phyloP scores from a whole-genome alignment of 768 basidiomycete species.

The Lentinula aciculospora region DNA sequence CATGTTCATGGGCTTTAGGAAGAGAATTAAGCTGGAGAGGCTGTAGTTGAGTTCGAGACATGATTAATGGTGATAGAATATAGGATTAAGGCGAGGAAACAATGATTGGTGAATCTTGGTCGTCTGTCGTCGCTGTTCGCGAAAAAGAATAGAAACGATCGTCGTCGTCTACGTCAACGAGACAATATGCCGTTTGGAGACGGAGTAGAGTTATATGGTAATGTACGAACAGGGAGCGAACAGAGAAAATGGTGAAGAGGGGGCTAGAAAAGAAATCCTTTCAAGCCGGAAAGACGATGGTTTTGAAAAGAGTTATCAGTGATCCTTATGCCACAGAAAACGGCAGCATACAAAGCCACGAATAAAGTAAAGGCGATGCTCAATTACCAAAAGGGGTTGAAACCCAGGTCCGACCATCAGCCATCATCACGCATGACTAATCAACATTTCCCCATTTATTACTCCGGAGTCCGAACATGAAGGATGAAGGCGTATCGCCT shows the following conservation, averaged over 20 bases:
- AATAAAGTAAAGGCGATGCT: background rate
- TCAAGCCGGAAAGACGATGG: background rate
- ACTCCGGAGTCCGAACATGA: slow-evolving; percentile 1
- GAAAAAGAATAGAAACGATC: background rate
- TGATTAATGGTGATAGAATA: slow-evolving; percentile 3
- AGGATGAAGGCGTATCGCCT: background rate
- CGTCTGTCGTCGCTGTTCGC: background rate
- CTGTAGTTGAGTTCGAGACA: slow-evolving; percentile 6
- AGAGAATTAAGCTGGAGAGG: slow-evolving; percentile 3
- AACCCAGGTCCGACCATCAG: background rate
- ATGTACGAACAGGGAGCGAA: background rate
- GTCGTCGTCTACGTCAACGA: background rate
- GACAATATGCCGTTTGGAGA: background rate
- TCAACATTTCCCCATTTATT: background rate
- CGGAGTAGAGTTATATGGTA: background rate
- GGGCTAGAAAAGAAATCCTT: background rate
- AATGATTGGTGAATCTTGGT: background rate
- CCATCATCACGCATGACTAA: background rate
- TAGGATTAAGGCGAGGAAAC: background rate
- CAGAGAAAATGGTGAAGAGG: background rate
- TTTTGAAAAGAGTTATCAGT: slow-evolving; percentile 1
- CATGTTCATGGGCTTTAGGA: slow-evolving; percentile 1
- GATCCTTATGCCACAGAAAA: background rate
- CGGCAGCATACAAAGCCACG: background rate
- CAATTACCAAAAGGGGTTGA: background rate